A percentile compares a stretch with the other conserved stretches of the same genome.
Evolutionary conservation across 208 protist species (phyloP).

Genomic region (Herpetomonas samuelpessoai): DNA sequence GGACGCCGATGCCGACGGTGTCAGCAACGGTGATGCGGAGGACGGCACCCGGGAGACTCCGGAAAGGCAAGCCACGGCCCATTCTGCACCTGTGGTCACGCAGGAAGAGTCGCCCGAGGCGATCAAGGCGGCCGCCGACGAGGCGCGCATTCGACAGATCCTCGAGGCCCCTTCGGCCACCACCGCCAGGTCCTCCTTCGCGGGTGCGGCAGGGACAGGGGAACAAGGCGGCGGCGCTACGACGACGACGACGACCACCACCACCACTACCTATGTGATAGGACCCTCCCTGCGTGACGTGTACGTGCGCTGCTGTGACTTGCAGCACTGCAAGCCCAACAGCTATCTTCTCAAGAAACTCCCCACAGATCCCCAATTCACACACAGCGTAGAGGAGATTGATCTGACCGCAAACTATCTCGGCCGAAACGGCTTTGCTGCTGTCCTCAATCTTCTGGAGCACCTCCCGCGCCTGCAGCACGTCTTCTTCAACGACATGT

Average conservation of each 20-base stretch:
- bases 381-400: constrained; percentile 67
- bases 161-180: constrained; percentile 30
- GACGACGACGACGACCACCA: neutral
- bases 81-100: neutral
- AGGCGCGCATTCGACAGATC: constrained; percentile 16
- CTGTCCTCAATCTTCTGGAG: constrained; percentile 73
- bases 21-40: neutral
- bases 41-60: neutral
- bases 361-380: constrained; percentile 73
- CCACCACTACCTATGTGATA: neutral
- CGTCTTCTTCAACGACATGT: constrained; percentile 87
- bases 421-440: constrained; percentile 82
- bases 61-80: neutral
- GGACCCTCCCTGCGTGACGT: constrained; percentile 73
- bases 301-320: constrained; percentile 81
- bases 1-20: neutral
- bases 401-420: constrained; percentile 89
- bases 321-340: constrained; percentile 81
- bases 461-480: constrained; percentile 64
- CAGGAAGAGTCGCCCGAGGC: neutral
- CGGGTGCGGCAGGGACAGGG: too few species aligned
- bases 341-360: constrained; percentile 84
- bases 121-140: constrained; percentile 1
- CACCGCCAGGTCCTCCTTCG: constrained; percentile 44
- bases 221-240: too few species aligned